Evolutionary conservation across 352 stramenopile genomes (phyloP).

Genomic region (Globisporangium viniferum): DNA sequence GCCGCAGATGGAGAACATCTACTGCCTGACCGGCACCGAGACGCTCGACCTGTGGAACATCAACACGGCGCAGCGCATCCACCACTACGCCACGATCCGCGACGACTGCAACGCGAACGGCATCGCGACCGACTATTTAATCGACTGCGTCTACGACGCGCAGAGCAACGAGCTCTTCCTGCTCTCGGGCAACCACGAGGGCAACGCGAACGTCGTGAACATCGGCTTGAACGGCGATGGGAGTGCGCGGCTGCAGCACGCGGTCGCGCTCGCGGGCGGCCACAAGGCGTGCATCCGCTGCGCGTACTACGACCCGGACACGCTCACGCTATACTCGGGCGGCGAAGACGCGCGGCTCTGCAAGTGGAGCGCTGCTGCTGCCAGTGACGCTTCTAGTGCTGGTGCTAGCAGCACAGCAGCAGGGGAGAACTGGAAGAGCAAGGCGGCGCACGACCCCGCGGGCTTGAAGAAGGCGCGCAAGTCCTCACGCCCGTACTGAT

Average conservation of each 20-base stretch:
- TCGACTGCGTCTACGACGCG: constrained; percentile 84
- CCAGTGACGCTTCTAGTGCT: background rate
- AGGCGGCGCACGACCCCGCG: constrained; percentile 35
- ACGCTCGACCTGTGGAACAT: constrained; percentile 90
- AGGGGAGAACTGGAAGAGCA: constrained; percentile 20
- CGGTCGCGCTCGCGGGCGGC: constrained; percentile 44
- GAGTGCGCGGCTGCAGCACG: constrained; percentile 53
- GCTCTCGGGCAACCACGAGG: constrained; percentile 72
- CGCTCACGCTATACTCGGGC: constrained; percentile 65
- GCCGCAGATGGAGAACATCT: constrained; percentile 73
- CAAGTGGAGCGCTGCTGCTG: constrained; percentile 45
- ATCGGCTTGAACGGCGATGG: constrained; percentile 47
- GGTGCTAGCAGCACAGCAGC: background rate
- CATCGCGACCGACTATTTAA: constrained; percentile 79
- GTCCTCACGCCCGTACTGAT: constrained; percentile 62
- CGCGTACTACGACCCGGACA: constrained; percentile 64
- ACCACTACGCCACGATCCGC: constrained; percentile 74
- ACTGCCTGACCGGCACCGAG: constrained; percentile 84
- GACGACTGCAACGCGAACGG: constrained; percentile 69
- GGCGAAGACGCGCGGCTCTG: constrained; percentile 87
- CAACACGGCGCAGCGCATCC: constrained; percentile 73
- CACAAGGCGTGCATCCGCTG: constrained; percentile 86
- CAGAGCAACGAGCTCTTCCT: constrained; percentile 70
- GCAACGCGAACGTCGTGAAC: constrained; percentile 69
- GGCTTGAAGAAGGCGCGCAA: constrained; percentile 74